Conservation (phyloP, 768 basidiomycete genomes). For the Asterophora lycoperdoides region DNA sequence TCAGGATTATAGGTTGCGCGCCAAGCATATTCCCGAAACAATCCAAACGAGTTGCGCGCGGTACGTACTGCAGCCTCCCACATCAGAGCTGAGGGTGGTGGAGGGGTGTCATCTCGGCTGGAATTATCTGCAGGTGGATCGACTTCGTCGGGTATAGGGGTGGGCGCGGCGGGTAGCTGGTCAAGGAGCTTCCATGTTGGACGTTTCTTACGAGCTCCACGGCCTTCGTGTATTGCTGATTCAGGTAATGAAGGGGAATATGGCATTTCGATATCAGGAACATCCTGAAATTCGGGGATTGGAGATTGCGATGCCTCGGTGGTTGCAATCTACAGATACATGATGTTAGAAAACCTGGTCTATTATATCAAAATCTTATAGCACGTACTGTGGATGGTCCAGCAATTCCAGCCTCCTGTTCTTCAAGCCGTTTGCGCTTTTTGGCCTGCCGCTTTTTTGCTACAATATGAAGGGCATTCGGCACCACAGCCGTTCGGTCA, state of each 20-base stretch:
- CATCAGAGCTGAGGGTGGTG: neutral
- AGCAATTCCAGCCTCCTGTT: neutral
- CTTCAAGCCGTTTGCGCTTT: neutral
- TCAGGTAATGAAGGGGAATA: neutral
- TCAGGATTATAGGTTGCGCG: constrained; percentile 13
- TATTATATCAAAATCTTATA: neutral
- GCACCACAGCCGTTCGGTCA: neutral
- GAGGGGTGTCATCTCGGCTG: constrained; percentile 1
- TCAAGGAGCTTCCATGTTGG: constrained; percentile 18
- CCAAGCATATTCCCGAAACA: constrained; percentile 14
- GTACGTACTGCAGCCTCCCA: neutral
- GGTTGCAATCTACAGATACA: neutral
- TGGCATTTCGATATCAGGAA: neutral
- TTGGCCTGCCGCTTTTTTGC: neutral
- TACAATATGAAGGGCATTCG: neutral
- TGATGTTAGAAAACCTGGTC: neutral
- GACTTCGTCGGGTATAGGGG: neutral
- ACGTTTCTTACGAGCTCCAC: constrained; percentile 4
- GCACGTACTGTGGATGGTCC: neutral
- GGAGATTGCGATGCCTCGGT: neutral
- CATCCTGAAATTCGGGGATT: neutral
- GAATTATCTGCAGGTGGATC: neutral
- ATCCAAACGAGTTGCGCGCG: constrained; percentile 2
- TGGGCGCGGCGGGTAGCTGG: constrained; percentile 11
- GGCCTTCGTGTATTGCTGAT: neutral